Base-by-base conservation (phyloP, 306 rosid genomes). In the Rosa multiflora region DNA sequence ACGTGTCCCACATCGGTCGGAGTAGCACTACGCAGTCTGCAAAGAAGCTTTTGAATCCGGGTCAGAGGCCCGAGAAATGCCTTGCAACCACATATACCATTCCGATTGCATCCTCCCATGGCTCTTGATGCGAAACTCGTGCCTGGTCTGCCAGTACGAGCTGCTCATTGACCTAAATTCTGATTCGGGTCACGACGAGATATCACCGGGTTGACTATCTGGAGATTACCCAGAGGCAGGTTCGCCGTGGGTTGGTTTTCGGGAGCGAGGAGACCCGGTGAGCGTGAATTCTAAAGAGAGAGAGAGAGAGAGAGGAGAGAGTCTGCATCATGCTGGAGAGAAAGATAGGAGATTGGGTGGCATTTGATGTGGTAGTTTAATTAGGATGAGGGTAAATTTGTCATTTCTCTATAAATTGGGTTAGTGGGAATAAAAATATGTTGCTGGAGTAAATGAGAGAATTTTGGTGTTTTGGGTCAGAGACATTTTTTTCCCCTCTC, bases 121-220 rank as follows among this genome's bases (percentile, higher is more conserved):
- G 99, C 92, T 95, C 5, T 84, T 96, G 11, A 78, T 92, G 74
- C 83, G 97, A 8, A 95, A 92, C 79, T 92, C 98, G 4, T 95
- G 99, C 74, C 99, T 98, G 0, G 96, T 95, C 10, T 95, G 99
- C 79, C 97, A 98, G 1, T 93, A 85, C 81, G 96, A 95, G 87
- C 80, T 95, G 47, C 97, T 98, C 21, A 77, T 97, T 2, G 98
- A 91, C 58, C 81, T 69, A 14, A 84, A 78, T 46, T 42, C 94
- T 0, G 91, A 78, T 42, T 67, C 85, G n/a, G 86, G 82, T 72
- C 43, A 47, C 2, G 92, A 88, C 4, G 98, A 95, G 99, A 92
- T 61, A 73, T 98, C 0, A 88, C 87, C 2, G 98, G 99, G 4
- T 75, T 95, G 51, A 95, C 97, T 1, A 95, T 95, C 20, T 95